Evolutionary conservation across 352 stramenopile genomes (phyloP).

Genomic region (Phytophthora tentaculata): DNA sequence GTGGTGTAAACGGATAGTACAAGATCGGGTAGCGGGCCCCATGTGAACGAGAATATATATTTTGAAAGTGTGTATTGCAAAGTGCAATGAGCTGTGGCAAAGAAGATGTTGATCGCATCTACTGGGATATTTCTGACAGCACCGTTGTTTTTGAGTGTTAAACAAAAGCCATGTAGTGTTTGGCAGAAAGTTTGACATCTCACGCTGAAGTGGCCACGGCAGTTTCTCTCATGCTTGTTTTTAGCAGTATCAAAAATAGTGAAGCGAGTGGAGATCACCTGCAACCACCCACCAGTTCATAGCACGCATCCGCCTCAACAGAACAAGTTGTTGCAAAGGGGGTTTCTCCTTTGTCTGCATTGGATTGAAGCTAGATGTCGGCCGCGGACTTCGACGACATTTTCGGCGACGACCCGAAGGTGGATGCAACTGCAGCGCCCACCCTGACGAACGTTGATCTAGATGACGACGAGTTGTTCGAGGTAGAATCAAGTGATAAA

Average conservation of each 20-base stretch:
- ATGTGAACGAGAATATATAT: conserved; percentile 40
- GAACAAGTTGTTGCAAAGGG: not conserved
- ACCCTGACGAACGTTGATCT: conserved; percentile 50
- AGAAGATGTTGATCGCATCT: too few relatives aligned
- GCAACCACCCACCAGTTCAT: conserved; percentile 26
- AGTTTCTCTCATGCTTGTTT: conserved; percentile 15
- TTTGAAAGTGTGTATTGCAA: conserved; percentile 24
- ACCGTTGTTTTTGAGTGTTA: not conserved
- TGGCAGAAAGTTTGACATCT: too few relatives aligned
- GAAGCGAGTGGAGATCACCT: not conserved
- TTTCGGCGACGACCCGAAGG: conserved; percentile 79
- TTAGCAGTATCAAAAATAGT: conserved; percentile 28
- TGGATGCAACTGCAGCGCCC: conserved; percentile 55
- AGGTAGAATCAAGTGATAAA: conserved; percentile 11
- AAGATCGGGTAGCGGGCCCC: conserved; percentile 18
- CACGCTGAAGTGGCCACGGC: not conserved
- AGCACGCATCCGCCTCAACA: conserved; percentile 9
- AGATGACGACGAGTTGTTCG: conserved; percentile 56
- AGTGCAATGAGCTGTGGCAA: too few relatives aligned
- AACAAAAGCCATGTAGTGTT: not conserved
- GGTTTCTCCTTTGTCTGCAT: not conserved
- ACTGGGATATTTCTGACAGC: not conserved
- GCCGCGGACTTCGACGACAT: conserved; percentile 82
- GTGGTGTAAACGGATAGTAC: conserved; percentile 50
- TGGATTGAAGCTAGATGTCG: conserved; percentile 21